Percentiles rank a stretch among this genome's conserved stretches.
Evolutionary conservation across 192 early-diverging fungal genomes (phyloP).

Genomic region (Bifiguratus adelaidae): DNA sequence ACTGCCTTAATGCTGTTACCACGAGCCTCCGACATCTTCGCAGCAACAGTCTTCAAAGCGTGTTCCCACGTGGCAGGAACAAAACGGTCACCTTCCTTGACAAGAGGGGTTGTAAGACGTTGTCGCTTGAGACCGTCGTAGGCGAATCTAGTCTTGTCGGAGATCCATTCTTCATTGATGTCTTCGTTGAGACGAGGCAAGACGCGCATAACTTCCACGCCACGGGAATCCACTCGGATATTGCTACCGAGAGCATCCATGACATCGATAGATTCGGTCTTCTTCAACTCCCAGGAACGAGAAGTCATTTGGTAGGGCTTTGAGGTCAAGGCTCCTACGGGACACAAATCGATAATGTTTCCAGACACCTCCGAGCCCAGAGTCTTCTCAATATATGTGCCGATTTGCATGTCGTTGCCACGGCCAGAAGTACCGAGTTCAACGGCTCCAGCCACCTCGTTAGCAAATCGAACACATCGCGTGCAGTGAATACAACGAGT

Average conservation of each 20-base stretch:
- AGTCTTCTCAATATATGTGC: slow-evolving; percentile 87
- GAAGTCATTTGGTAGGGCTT: slow-evolving; percentile 93
- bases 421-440: slow-evolving; percentile 94
- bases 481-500: slow-evolving; percentile 99
- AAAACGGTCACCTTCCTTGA: slow-evolving; percentile 76
- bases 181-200: slow-evolving; percentile 93
- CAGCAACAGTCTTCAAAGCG: slow-evolving; percentile 64
- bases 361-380: slow-evolving; percentile 91
- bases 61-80: slow-evolving; percentile 79
- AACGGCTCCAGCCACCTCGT: slow-evolving; percentile 92
- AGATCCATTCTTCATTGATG: slow-evolving; percentile 99
- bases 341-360: slow-evolving; percentile 96
- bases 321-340: slow-evolving; percentile 93
- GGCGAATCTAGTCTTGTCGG: slow-evolving; percentile 93
- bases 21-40: slow-evolving; percentile 43
- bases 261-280: slow-evolving; percentile 93
- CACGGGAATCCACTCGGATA: slow-evolving; percentile 93
- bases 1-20: slow-evolving; percentile 67
- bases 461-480: slow-evolving; percentile 95
- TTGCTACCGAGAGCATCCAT: slow-evolving; percentile 90
- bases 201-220: slow-evolving; percentile 93
- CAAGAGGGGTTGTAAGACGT: slow-evolving; percentile 84
- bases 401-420: slow-evolving; percentile 98
- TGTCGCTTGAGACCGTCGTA: slow-evolving; percentile 95
- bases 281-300: slow-evolving; percentile 95